A percentile compares a stretch with the other conserved stretches of the same genome.
These are phyloP conservation scores for Albizia julibrissin DNA, from an alignment of 306 rosid genomes.

Conservation along the genomic window DNA sequence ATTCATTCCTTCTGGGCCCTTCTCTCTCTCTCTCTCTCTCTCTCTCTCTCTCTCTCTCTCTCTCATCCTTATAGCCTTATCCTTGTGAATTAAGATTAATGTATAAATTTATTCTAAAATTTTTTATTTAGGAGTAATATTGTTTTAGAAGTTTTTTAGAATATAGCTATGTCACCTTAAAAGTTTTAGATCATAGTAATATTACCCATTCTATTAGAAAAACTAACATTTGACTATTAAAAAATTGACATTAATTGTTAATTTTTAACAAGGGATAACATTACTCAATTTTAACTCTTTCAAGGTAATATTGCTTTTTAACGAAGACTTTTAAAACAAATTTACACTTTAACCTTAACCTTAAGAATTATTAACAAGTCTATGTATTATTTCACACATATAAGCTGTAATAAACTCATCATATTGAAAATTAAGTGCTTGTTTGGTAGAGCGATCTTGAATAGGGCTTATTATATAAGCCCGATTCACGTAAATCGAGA, in stretches of 20 bases:
- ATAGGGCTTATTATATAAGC: too few species aligned
- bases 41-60: not conserved
- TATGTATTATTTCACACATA: not conserved
- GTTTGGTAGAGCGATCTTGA: too few species aligned
- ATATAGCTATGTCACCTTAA: accelerated
- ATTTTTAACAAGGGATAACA: too few species aligned
- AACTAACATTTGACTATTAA: too few species aligned
- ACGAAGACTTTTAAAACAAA: accelerated
- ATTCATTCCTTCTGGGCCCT: conserved; percentile 33
- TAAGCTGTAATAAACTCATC: not conserved
- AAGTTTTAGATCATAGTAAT: too few species aligned
- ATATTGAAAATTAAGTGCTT: not conserved
- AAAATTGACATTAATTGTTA: too few species aligned
- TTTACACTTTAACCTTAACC: too few species aligned
- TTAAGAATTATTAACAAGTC: not conserved
- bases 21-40: not conserved
- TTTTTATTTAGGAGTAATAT: too few species aligned
- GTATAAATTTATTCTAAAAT: too few species aligned
- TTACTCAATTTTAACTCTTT: too few species aligned
- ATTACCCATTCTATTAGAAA: too few species aligned
- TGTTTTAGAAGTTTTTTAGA: accelerated
- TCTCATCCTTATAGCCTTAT: not conserved
- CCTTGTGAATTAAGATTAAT: conserved; percentile 23
- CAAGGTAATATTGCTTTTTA: accelerated
- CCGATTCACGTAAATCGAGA: too few species aligned